These are phyloP conservation scores for Seminavis robusta DNA, from an alignment of 108 stramenopile genomes.

Conservation along the genomic window DNA sequence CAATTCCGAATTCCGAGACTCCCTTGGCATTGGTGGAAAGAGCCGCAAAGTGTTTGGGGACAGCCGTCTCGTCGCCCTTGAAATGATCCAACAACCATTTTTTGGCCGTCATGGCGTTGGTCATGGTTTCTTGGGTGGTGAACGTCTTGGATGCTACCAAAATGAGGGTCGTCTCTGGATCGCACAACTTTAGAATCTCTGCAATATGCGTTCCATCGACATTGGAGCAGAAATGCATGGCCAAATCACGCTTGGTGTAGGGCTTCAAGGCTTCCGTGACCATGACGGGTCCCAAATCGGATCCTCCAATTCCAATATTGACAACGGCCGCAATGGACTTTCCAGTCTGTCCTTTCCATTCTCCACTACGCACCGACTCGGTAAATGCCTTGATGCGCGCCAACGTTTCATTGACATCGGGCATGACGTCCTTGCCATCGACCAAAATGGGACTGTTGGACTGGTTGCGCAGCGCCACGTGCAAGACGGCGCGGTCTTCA, in stretches of 20 bases:
- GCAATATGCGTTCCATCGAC: constrained; percentile 95
- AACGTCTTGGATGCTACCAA: constrained; percentile 96
- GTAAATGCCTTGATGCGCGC: constrained; percentile 86
- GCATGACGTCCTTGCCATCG: constrained; percentile 91
- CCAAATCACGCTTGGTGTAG: constrained; percentile 78
- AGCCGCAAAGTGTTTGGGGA: constrained; percentile 94
- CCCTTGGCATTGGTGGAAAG: constrained; percentile 60
- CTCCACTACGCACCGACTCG: constrained; percentile 78
- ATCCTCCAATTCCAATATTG: constrained; percentile 95
- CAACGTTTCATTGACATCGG: constrained; percentile 81
- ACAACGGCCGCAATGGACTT: constrained; percentile 87
- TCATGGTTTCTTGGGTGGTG: constrained; percentile 99
- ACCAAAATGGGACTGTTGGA: constrained; percentile 75
- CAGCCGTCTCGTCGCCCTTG: constrained; percentile 58
- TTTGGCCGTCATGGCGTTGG: constrained; percentile 93
- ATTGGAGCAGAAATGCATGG: constrained; percentile 95
- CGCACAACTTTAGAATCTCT: constrained; percentile 81
- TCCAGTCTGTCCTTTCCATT: constrained; percentile 91
- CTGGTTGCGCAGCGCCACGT: constrained; percentile 77
- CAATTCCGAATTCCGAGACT: constrained; percentile 88
- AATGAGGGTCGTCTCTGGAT: constrained; percentile 88
- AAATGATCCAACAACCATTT: constrained; percentile 82
- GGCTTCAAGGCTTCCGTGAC: constrained; percentile 93
- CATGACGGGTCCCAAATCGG: constrained; percentile 96
- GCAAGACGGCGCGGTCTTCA: constrained; percentile 77